Evolutionary conservation across 495 filamentous ascomycete species (phyloP).

Genomic region (Cudoniella acicularis): DNA sequence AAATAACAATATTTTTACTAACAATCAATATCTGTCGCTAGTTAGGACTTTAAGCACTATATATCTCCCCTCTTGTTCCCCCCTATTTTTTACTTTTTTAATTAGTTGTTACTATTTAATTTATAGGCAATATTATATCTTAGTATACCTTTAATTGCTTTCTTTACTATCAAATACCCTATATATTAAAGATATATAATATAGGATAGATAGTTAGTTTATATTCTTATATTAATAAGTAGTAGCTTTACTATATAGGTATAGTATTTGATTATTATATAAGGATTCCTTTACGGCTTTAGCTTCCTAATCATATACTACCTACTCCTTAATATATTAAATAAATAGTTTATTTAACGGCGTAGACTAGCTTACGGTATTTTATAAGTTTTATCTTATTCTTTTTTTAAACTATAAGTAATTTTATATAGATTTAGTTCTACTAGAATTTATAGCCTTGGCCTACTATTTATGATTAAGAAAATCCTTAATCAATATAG

Average conservation of each 20-base stretch:
- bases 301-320: slow-evolving; percentile 45
- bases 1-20: slow-evolving; percentile 32
- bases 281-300: slow-evolving; percentile 50
- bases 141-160: slow-evolving; percentile 28
- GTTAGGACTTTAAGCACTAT: slow-evolving; percentile 40
- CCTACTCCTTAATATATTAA: slow-evolving; percentile 46
- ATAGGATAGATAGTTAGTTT: not conserved
- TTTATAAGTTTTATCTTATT: slow-evolving; percentile 40
- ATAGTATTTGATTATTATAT: slow-evolving; percentile 43
- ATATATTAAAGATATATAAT: slow-evolving; percentile 3
- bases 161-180: slow-evolving; percentile 7
- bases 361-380: slow-evolving; percentile 56
- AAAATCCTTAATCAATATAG: slow-evolving; percentile 41
- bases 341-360: slow-evolving; percentile 53
- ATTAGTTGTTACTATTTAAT: not conserved
- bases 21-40: slow-evolving; percentile 35
- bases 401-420: slow-evolving; percentile 1
- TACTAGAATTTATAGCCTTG: slow-evolving; percentile 29
- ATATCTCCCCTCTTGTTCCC: too few relatives aligned
- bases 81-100: not conserved
- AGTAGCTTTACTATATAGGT: slow-evolving; percentile 44
- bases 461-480: slow-evolving; percentile 49
- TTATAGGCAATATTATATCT: slow-evolving; percentile 9
- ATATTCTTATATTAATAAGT: slow-evolving; percentile 32
- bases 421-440: slow-evolving; percentile 22